Evolutionary conservation across 2,329 filamentous ascomycete genomes (phyloP).

Genomic region (Botrytis pseudocinerea): DNA sequence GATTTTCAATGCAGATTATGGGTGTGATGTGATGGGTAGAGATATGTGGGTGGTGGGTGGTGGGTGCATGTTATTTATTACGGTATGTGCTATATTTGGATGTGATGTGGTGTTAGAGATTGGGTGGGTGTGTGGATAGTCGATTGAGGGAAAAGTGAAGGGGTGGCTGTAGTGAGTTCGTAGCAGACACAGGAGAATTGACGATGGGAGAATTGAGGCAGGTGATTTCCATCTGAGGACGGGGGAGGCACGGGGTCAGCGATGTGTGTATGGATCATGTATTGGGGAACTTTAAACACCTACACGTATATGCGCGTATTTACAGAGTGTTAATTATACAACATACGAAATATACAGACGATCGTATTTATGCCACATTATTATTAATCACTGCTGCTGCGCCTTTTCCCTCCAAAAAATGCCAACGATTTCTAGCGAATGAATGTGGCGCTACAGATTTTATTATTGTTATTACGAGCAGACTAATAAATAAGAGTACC

Average conservation of each 20-base stretch:
- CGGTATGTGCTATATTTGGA: constrained; percentile 21
- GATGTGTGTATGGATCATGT: too few species aligned
- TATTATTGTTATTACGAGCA: neutral
- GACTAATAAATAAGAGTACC: neutral
- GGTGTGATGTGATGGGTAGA: too few species aligned
- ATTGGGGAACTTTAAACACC: too few species aligned
- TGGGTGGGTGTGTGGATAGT: neutral
- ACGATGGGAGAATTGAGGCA: too few species aligned
- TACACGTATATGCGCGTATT: too few species aligned
- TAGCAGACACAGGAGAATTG: neutral
- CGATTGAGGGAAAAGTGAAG: neutral
- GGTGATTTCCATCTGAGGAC: too few species aligned
- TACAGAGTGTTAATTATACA: too few species aligned
- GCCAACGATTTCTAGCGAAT: constrained; percentile 7
- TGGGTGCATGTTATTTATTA: too few species aligned
- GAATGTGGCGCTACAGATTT: constrained; percentile 16
- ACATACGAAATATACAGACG: neutral
- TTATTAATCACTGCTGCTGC: too few species aligned
- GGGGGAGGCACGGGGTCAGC: too few species aligned
- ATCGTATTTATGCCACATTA: neutral
- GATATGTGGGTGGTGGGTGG: too few species aligned
- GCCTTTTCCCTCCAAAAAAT: neutral
- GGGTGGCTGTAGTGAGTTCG: neutral
- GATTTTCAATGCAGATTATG: constrained; percentile 13
- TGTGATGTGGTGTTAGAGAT: neutral